Evolutionary conservation across 2,329 filamentous ascomycete species (phyloP).

Genomic region (Aureobasidium sp.): DNA sequence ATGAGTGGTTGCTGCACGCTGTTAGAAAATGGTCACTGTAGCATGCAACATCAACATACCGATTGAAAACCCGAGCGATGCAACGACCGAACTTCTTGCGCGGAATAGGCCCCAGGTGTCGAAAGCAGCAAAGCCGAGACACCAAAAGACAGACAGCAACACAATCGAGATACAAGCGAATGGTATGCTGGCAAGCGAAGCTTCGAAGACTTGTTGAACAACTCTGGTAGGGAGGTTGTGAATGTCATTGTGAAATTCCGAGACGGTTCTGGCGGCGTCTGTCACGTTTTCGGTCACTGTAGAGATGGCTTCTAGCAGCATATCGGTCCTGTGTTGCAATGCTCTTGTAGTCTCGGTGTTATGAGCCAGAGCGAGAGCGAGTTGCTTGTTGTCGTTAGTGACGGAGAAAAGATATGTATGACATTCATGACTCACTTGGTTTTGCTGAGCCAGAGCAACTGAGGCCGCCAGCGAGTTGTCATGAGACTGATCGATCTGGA

Average conservation of each 20-base stretch:
- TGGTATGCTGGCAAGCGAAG: not conserved
- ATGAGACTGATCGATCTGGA: not conserved
- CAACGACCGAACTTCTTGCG: not conserved
- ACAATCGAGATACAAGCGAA: not conserved
- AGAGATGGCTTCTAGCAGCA: not conserved
- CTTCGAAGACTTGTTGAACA: slow-evolving; percentile 1
- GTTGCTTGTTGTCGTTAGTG: not conserved
- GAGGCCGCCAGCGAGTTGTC: not conserved
- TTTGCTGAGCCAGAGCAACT: not conserved
- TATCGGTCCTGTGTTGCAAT: not conserved
- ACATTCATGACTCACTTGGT: not conserved
- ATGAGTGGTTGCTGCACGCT: not conserved
- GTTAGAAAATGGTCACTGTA: not conserved
- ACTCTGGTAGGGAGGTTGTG: slow-evolving; percentile 5
- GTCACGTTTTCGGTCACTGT: slow-evolving; percentile 5
- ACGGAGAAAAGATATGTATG: not conserved
- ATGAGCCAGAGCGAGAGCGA: not conserved
- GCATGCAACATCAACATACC: not conserved
- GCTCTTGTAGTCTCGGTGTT: not conserved
- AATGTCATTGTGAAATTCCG: slow-evolving; percentile 2
- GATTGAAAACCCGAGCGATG: not conserved
- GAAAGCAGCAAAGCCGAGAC: not conserved
- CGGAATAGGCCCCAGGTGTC: slow-evolving; percentile 7
- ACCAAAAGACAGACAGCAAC: not conserved
- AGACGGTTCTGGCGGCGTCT: slow-evolving; percentile 2